These are phyloP conservation scores for Schizosaccharomyces versatilis DNA, from an alignment of 1,139 yeast genomes.

Conservation along the genomic window DNA sequence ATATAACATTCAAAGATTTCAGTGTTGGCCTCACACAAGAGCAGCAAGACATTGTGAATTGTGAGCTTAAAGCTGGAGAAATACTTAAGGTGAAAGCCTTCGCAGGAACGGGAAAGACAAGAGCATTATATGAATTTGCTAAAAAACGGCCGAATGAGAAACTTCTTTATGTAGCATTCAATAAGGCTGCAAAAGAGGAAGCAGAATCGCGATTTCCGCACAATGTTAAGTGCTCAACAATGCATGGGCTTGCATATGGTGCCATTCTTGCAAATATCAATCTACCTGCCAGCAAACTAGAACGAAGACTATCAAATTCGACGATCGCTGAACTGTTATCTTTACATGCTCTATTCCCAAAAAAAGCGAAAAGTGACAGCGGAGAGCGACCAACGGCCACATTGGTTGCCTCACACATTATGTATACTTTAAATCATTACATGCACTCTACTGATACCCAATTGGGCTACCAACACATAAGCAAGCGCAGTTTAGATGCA, in stretches of 20 bases:
- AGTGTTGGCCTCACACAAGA: not conserved
- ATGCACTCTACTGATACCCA: constrained; percentile 1
- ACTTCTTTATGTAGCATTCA: constrained; percentile 2
- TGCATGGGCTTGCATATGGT: constrained; percentile 1
- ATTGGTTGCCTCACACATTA: not conserved
- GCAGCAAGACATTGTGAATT: not conserved
- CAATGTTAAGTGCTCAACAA: constrained; percentile 1
- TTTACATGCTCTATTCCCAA: not conserved
- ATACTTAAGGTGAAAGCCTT: constrained; percentile 1
- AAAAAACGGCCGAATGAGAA: not conserved
- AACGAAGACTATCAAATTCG: not conserved
- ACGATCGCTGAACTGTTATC: not conserved
- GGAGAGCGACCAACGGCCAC: not conserved
- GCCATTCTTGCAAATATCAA: not conserved
- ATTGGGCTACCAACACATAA: not conserved
- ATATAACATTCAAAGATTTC: not conserved
- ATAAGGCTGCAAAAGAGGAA: constrained; percentile 1
- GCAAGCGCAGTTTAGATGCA: not conserved
- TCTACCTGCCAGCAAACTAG: not conserved
- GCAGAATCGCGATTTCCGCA: not conserved
- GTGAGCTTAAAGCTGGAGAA: not conserved
- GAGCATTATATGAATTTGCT: not conserved
- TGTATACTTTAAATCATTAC: not conserved
- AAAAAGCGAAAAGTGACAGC: not conserved
- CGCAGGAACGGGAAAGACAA: constrained; percentile 3